phyloP scores from a whole-genome alignment of 345 rosid species.

The Cardiospermum halicacabum region DNA sequence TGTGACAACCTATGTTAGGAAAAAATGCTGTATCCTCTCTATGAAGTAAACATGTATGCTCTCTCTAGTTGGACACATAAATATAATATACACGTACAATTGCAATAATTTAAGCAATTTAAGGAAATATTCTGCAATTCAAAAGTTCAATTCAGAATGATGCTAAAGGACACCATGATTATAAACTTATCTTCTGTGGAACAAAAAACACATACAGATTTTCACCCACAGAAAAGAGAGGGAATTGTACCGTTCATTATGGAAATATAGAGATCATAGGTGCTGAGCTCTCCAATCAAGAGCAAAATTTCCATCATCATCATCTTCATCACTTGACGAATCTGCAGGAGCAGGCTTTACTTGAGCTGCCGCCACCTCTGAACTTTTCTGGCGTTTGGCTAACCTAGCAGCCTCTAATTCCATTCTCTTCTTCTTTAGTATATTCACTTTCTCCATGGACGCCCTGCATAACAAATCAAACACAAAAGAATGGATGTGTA shows the following conservation, averaged over 20 bases:
- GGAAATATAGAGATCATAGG: constrained; percentile 36
- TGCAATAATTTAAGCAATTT: not conserved
- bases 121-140: not conserved
- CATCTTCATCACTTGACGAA: constrained; percentile 65
- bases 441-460: constrained; percentile 60
- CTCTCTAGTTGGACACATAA: too few species aligned
- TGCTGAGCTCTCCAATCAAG: constrained; percentile 99
- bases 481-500: not conserved
- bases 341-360: constrained; percentile 35
- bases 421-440: constrained; percentile 55
- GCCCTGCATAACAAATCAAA: constrained; percentile 31
- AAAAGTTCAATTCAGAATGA: not conserved
- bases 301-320: constrained; percentile 51
- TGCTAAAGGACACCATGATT: not conserved
- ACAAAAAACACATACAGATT: not conserved
- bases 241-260: not conserved
- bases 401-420: constrained; percentile 62
- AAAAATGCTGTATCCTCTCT: too few species aligned
- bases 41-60: too few species aligned
- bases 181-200: not conserved
- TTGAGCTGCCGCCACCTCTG: constrained; percentile 29
- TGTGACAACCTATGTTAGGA: too few species aligned
- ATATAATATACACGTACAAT: not conserved
- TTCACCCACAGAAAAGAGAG: not conserved
- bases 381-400: constrained; percentile 45